Evolutionary conservation across 2,329 filamentous ascomycete species (phyloP).

Genomic region (Ophiostoma sp.): DNA sequence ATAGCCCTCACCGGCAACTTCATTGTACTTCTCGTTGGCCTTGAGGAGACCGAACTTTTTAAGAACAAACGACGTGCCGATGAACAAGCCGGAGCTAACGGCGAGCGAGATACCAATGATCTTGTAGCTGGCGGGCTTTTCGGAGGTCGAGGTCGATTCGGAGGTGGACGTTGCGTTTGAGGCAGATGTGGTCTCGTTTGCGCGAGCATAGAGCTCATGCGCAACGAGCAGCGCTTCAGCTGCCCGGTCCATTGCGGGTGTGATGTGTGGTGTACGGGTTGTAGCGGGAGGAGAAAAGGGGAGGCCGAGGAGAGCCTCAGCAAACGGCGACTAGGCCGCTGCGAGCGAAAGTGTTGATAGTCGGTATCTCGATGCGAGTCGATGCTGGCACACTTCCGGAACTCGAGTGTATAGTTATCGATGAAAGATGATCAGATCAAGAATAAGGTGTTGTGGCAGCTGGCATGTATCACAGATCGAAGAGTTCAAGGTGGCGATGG

Average conservation of each 20-base stretch:
- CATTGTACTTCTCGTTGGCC: slow-evolving; percentile 93
- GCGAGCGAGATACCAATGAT: slow-evolving; percentile 81
- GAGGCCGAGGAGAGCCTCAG: slow-evolving; percentile 17
- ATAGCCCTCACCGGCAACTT: slow-evolving; percentile 92
- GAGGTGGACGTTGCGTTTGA: slow-evolving; percentile 12
- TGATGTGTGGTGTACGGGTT: slow-evolving; percentile 11
- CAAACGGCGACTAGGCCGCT: slow-evolving; percentile 21
- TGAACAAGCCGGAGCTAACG: slow-evolving; percentile 82
- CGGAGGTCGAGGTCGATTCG: slow-evolving; percentile 22
- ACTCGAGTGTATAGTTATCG: background rate
- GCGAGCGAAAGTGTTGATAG: slow-evolving; percentile 16
- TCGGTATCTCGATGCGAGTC: background rate
- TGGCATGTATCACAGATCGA: background rate
- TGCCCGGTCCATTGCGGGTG: slow-evolving; percentile 31
- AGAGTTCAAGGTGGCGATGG: background rate
- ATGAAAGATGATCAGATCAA: background rate
- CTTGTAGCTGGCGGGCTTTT: slow-evolving; percentile 59
- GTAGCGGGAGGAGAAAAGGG: background rate
- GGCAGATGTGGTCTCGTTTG: slow-evolving; percentile 34
- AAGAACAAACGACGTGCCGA: slow-evolving; percentile 89
- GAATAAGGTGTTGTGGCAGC: background rate
- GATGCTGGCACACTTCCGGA: background rate
- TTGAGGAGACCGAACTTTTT: slow-evolving; percentile 89
- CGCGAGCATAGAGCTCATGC: slow-evolving; percentile 40
- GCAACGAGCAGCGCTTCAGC: slow-evolving; percentile 28